Base-by-base conservation (phyloP, 78 protist species). In the Dictyostelium citrinum region DNA sequence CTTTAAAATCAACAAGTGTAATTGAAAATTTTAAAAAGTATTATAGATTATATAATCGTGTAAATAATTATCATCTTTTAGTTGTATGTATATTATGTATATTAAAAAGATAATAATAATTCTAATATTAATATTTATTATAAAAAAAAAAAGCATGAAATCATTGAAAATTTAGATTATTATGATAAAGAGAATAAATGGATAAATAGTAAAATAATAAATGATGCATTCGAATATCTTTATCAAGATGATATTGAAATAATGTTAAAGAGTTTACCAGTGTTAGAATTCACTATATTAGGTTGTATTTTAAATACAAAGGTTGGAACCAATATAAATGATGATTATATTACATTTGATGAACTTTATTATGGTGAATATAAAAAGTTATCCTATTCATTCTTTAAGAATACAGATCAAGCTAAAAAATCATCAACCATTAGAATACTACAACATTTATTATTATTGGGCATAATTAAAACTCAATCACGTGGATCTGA, bases 331-430 rank as follows among this genome's bases (percentile, higher is more conserved):
- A 49, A 49, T 49, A 16, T 49, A 16, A 33, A n/a, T 14, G 80
- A n/a, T 22, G 80, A 74, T 17, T 74, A 39, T 39, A 74, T 74
- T 20, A 22, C 51, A 74, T 74, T 74, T 74, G 12, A 24, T 16
- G 51, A 84, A 35, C 49, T 84, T 11, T 84, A 84, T 24, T 60
- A 84, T 22, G 37, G 35, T 16, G 91, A 84, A 64, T 84, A 84
- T 55, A 70, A 37, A 51, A 77, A 74, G 17, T 51, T 72, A 0
- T 74, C 82, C 3, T 33, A 17, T 11, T 84, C 91, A 2, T 24
- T 33, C 55, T 84, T 61, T 60, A 84, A 49, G 33, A 51, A n/a
- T 11, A 17, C 67, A 3, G 90, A 83, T 17, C 31, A 31, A n/a
- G 31, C 70, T 27, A 39, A 14, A 7, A 64, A 70, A 22, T 3